Evolutionary conservation across 768 basidiomycete genomes (phyloP).

Genomic region (Lactifluus rugatus): DNA sequence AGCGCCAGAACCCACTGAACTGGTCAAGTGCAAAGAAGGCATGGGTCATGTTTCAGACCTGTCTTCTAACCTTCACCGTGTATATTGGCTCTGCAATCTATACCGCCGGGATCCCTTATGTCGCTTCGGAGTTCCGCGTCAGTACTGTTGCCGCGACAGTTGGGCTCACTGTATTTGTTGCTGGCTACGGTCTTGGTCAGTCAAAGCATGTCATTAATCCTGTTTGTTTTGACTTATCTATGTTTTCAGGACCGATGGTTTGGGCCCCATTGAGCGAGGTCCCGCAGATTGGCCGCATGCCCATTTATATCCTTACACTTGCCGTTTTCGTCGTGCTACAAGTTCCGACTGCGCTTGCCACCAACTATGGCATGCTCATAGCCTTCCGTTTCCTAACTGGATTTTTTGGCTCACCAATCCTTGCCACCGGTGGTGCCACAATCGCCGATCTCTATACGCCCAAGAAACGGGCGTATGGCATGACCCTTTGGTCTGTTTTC

Average conservation of each 20-base stretch:
- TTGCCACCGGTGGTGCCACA: conserved; percentile 28
- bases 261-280: conserved; percentile 28
- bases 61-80: conserved; percentile 27
- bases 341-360: conserved; percentile 28
- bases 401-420: conserved; percentile 27
- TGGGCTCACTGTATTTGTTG: conserved; percentile 26
- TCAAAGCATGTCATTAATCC: neutral
- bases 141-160: conserved; percentile 25
- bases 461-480: conserved; percentile 23
- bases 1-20: conserved; percentile 16
- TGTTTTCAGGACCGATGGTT: conserved; percentile 24
- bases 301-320: conserved; percentile 28
- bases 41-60: conserved; percentile 28
- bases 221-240: neutral
- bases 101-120: conserved; percentile 24
- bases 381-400: conserved; percentile 30
- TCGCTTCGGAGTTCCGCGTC: conserved; percentile 25
- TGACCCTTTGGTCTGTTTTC: conserved; percentile 25
- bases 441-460: conserved; percentile 23
- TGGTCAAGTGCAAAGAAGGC: conserved; percentile 26
- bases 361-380: conserved; percentile 27
- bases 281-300: conserved; percentile 27
- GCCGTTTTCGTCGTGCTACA: conserved; percentile 28
- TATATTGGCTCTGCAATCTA: conserved; percentile 31
- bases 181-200: conserved; percentile 21